phyloP scores from a whole-genome alignment of 345 rosid species.

The Viola odorata region DNA sequence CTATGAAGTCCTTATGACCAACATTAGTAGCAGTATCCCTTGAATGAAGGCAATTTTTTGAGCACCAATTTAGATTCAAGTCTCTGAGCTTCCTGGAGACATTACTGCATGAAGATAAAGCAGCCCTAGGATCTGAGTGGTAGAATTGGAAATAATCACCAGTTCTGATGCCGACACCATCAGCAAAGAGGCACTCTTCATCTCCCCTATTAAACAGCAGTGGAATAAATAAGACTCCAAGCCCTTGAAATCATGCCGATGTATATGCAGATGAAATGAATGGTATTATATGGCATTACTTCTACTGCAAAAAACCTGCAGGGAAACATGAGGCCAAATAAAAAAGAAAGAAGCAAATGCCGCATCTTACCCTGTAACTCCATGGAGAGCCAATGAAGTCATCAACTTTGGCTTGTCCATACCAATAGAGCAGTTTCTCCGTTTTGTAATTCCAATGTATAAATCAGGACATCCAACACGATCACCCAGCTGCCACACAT shows the following conservation, averaged over 20 bases:
- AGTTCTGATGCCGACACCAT: slow-evolving; percentile 50
- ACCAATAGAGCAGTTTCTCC: slow-evolving; percentile 49
- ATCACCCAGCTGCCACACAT: slow-evolving; percentile 42
- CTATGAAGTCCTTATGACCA: slow-evolving; percentile 39
- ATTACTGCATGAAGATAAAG: slow-evolving; percentile 30
- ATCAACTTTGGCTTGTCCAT: slow-evolving; percentile 43
- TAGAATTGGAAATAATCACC: slow-evolving; percentile 69
- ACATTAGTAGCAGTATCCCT: background rate
- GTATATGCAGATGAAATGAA: background rate
- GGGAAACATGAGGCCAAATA: background rate
- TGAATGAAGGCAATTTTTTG: slow-evolving; percentile 10
- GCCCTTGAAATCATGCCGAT: background rate
- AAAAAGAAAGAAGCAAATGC: slow-evolving; percentile 11
- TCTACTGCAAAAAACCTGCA: background rate
- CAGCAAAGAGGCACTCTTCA: slow-evolving; percentile 49
- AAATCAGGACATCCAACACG: slow-evolving; percentile 27
- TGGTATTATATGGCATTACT: background rate
- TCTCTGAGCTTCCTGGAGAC: slow-evolving; percentile 34
- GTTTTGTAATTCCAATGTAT: slow-evolving; percentile 57
- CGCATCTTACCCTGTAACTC: slow-evolving; percentile 45
- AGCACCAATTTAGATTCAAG: slow-evolving; percentile 31
- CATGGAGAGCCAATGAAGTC: slow-evolving; percentile 54
- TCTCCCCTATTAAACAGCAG: slow-evolving; percentile 48
- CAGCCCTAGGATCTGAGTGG: slow-evolving; percentile 37
- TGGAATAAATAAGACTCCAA: background rate